These are phyloP conservation scores for Tolypocladium nubicola DNA, from an alignment of 2,329 filamentous ascomycete species.

Conservation along the genomic window DNA sequence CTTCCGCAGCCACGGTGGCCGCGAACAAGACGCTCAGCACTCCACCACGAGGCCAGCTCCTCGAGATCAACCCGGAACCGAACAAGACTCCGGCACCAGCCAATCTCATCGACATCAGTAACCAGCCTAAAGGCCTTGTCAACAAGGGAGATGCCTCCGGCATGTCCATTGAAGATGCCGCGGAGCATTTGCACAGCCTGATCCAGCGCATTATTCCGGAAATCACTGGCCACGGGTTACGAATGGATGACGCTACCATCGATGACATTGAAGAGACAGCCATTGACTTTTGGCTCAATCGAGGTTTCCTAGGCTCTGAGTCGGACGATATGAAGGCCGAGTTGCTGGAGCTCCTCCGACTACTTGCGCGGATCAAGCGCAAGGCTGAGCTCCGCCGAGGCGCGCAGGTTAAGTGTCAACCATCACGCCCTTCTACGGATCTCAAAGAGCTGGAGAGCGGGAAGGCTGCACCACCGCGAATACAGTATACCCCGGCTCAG, in stretches of 20 bases:
- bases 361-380: constrained; percentile 11
- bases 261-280: constrained; percentile 14
- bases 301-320: constrained; percentile 13
- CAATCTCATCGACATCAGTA: constrained; percentile 3
- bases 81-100: not conserved
- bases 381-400: constrained; percentile 6
- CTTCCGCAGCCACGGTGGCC: not conserved
- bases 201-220: constrained; percentile 8
- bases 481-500: not conserved
- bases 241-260: constrained; percentile 3
- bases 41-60: not conserved
- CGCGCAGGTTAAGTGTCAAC: not conserved
- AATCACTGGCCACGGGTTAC: constrained; percentile 3
- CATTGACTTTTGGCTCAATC: constrained; percentile 13
- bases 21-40: not conserved
- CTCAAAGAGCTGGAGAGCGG: constrained; percentile 1
- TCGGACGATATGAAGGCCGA: constrained; percentile 11
- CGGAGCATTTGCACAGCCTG: constrained; percentile 7
- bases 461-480: not conserved
- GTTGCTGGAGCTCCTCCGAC: constrained; percentile 10
- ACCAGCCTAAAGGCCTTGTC: not conserved
- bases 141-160: not conserved
- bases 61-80: not conserved
- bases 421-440: not conserved
- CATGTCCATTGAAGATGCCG: constrained; percentile 4